Evolutionary conservation across 805 yeast genomes (phyloP).

Genomic region (Nakazawaea laoshanensis): DNA sequence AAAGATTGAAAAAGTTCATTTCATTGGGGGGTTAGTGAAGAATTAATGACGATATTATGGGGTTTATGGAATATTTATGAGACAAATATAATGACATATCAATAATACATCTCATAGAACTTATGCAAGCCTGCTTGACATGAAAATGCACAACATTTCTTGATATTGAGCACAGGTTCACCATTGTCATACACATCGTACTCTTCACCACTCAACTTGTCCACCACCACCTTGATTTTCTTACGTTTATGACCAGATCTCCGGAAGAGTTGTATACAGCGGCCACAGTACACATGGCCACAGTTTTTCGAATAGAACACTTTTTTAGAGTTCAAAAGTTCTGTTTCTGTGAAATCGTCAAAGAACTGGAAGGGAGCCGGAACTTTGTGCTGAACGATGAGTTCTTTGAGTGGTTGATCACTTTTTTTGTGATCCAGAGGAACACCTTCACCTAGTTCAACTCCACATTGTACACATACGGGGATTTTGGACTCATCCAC

Average conservation of each 20-base stretch:
- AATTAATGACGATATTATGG: too few species aligned
- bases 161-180: conserved; percentile 33
- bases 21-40: too few species aligned
- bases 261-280: conserved; percentile 34
- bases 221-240: not conserved
- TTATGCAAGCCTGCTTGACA: conserved; percentile 4
- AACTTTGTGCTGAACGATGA: conserved; percentile 19
- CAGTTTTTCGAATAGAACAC: conserved; percentile 54
- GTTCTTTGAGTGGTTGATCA: conserved; percentile 20
- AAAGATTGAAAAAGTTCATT: too few species aligned
- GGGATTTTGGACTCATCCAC: conserved; percentile 28
- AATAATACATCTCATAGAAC: conserved; percentile 8
- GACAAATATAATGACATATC: conserved; percentile 1
- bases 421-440: conserved; percentile 36
- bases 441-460: conserved; percentile 64
- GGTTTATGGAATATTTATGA: too few species aligned
- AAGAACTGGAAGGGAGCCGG: conserved; percentile 13
- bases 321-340: conserved; percentile 53
- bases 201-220: conserved; percentile 24
- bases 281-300: conserved; percentile 84
- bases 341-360: conserved; percentile 39
- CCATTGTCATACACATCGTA: conserved; percentile 37
- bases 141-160: conserved; percentile 14
- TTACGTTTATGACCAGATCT: conserved; percentile 1
- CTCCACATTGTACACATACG: conserved; percentile 65